Percentiles rank a stretch among this genome's conserved stretches.
phyloP scores from a whole-genome alignment of 2,329 filamentous ascomycete genomes.

The Calonectria pteridis region DNA sequence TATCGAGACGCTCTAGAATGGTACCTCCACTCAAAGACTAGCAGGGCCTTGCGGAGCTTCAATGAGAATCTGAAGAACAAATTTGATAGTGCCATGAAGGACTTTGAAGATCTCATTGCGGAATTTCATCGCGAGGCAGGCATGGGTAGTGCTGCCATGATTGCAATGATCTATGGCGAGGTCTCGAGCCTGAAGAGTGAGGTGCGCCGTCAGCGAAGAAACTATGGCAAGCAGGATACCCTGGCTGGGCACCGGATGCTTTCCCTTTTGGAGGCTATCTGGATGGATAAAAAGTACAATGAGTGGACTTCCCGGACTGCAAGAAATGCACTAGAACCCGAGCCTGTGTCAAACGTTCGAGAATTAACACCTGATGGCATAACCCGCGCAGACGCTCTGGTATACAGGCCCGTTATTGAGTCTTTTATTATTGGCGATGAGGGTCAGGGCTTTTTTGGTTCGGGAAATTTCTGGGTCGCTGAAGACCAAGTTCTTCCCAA shows the following conservation, averaged over 20 bases:
- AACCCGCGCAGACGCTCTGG: not conserved
- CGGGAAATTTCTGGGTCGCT: not conserved
- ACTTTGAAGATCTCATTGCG: not conserved
- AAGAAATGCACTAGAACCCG: not conserved
- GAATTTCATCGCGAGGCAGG: not conserved
- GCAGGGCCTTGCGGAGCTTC: not conserved
- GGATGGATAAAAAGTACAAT: not conserved
- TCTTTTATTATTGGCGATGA: not conserved
- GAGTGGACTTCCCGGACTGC: not conserved
- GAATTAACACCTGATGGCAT: not conserved
- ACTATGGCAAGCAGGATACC: not conserved
- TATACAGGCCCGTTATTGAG: not conserved
- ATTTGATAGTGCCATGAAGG: not conserved
- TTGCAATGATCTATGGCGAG: not conserved
- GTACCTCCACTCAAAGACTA: not conserved
- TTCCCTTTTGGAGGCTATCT: not conserved
- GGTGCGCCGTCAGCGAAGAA: not conserved
- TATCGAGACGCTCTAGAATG: not conserved
- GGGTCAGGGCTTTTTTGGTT: not conserved
- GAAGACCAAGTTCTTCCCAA: not conserved
- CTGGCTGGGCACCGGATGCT: not conserved
- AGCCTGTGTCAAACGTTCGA: not conserved
- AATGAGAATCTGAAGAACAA: not conserved
- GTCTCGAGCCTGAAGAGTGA: not conserved
- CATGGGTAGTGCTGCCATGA: not conserved